Percentiles rank a stretch among this genome's conserved stretches.
Conservation (phyloP, 805 yeast genomes). For the Kazachstania taianensis region DNA sequence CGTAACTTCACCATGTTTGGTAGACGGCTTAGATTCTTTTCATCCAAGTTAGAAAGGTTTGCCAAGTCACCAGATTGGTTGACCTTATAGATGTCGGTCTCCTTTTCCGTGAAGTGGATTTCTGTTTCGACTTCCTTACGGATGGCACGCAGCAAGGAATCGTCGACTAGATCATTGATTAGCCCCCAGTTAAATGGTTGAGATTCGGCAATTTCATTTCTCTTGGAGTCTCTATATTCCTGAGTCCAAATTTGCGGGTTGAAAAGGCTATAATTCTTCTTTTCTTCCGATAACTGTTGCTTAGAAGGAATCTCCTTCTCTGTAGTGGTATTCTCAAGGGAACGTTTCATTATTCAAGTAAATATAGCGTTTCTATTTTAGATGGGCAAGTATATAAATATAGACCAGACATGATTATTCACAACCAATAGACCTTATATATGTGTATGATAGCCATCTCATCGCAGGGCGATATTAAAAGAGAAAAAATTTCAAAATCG, state of each 20-base stretch:
- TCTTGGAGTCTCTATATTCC: conserved; percentile 32
- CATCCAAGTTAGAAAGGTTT: conserved; percentile 74
- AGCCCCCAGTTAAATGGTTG: conserved; percentile 90
- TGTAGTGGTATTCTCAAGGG: too few species aligned
- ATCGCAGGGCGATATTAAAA: too few species aligned
- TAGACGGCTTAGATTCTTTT: conserved; percentile 60
- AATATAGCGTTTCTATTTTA: too few species aligned
- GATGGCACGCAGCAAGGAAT: conserved; percentile 65
- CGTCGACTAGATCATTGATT: conserved; percentile 62
- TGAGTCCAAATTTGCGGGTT: conserved; percentile 40
- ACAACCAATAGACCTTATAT: too few species aligned
- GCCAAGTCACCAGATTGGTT: conserved; percentile 87
- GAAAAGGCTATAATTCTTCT: conserved; percentile 33
- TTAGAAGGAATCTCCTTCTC: too few species aligned
- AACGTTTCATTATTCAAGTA: too few species aligned
- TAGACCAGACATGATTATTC: too few species aligned
- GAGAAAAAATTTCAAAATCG: too few species aligned
- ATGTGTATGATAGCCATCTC: too few species aligned
- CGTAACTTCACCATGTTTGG: conserved; percentile 71
- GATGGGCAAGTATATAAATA: too few species aligned
- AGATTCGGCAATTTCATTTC: conserved; percentile 39
- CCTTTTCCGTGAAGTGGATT: conserved; percentile 87
- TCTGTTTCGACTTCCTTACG: conserved; percentile 74
- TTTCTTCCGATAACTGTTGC: conserved; percentile 20
- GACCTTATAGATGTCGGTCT: conserved; percentile 93